Base-by-base conservation (phyloP, 2,329 filamentous ascomycete genomes). In the Fusarium pseudoanthophilum region DNA sequence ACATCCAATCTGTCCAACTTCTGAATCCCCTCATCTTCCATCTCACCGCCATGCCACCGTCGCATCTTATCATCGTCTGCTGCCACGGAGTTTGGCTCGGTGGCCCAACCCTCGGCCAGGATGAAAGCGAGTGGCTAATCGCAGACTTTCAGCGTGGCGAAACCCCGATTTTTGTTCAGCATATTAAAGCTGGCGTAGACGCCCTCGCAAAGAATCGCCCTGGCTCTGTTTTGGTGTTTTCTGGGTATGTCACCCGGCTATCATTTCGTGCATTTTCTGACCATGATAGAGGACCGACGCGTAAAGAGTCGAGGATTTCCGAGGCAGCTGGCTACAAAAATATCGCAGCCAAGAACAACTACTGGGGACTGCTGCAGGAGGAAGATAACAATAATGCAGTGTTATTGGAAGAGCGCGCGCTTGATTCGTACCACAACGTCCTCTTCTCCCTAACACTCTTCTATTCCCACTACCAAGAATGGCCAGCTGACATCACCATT, bases 371-470 rank as follows among this genome's bases (percentile, higher is more conserved):
- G 18, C 58, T 85, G 11, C 62, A 79, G 4, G 51, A 72, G 20
- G 51, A 52, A 6, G 49, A 69, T 5, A 46, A 61, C 3, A n/a
- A 28, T 3, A 21, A 64, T 26, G 67, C 60, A 13, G 83, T 94
- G 24, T 78, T 89, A 1, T 78, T 89, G 5, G 95, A 97, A 78
- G 87, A 91, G 14, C 86, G 88, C 61, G 94, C 95, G 0, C 90
- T 95, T 3, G 95, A 98, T 81, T 95, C 92, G 4, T 95, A 94
- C 78, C 92, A 95, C 79, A 97, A 97, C 79, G 83, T 97, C 10
- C 83, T 97, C 21, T 95, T 95, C 79, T 92, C 92, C 18, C 84
- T 97, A 6, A 75, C 85, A 21, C 79, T 83, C 40, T 90, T 89
- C 77, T 82, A 83, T 69, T 69, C 78, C 42, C 76, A 74, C 16